A percentile compares a stretch with the other conserved stretches of the same genome.
Evolutionary conservation across 805 yeast genomes (phyloP).

Genomic region (Candida michaelii): DNA sequence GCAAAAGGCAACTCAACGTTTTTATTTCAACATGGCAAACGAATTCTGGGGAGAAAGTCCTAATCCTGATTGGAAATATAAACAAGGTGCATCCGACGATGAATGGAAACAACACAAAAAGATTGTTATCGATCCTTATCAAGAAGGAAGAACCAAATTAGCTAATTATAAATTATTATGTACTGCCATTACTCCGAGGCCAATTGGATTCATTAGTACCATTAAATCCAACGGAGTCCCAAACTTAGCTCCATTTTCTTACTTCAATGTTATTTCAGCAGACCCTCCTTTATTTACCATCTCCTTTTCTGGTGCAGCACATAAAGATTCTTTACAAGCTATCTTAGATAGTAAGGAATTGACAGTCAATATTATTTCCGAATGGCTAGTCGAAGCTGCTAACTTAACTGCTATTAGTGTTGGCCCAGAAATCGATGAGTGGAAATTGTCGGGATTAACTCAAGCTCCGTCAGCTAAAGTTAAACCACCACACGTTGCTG

Average conservation of each 20-base stretch:
- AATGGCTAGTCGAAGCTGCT: constrained; percentile 67
- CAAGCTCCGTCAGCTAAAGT: constrained; percentile 45
- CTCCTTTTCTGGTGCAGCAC: constrained; percentile 42
- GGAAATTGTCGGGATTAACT: constrained; percentile 55
- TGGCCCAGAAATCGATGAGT: constrained; percentile 54
- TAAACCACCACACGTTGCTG: constrained; percentile 57
- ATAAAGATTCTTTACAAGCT: constrained; percentile 54
- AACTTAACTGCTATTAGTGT: constrained; percentile 48
- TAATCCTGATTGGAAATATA: constrained; percentile 41
- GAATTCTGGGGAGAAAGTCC: constrained; percentile 20
- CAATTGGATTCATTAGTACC: constrained; percentile 59
- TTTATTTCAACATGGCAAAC: constrained; percentile 4
- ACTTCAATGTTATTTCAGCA: constrained; percentile 43
- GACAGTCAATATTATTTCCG: constrained; percentile 57
- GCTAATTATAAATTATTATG: constrained; percentile 52
- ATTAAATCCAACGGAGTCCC: constrained; percentile 39
- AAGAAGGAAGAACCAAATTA: constrained; percentile 34
- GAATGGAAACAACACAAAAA: constrained; percentile 43
- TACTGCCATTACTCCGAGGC: constrained; percentile 59
- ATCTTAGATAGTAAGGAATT: constrained; percentile 52
- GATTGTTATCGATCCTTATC: constrained; percentile 50
- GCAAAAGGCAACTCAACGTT: too few species aligned
- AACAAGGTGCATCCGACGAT: constrained; percentile 42
- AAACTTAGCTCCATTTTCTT: constrained; percentile 65
- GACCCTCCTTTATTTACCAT: constrained; percentile 62